Percentiles rank a stretch among this genome's conserved stretches.
phyloP scores from a whole-genome alignment of 169 alveolate species.

The Plasmodium coatneyi region DNA sequence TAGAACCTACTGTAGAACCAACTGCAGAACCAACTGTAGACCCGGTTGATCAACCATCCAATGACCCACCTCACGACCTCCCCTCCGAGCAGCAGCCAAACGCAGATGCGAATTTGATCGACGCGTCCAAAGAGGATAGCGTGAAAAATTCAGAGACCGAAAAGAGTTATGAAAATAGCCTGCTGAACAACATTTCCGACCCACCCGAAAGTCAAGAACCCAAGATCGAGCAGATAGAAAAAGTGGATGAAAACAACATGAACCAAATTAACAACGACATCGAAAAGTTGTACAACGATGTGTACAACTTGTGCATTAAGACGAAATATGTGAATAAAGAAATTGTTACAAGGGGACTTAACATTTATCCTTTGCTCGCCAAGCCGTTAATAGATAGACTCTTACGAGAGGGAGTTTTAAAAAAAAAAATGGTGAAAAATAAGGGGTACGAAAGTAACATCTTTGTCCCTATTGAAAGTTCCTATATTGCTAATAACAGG shows the following conservation, averaged over 20 bases:
- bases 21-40: background rate
- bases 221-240: background rate
- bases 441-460: conserved; percentile 71
- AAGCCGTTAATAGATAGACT: conserved; percentile 68
- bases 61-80: background rate
- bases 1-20: too few relatives aligned
- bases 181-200: background rate
- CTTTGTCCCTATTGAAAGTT: conserved; percentile 37
- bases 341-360: conserved; percentile 58
- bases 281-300: conserved; percentile 61
- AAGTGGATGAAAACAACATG: background rate
- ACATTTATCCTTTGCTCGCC: conserved; percentile 35
- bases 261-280: conserved; percentile 39
- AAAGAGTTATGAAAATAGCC: background rate
- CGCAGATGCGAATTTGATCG: background rate
- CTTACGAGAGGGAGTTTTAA: conserved; percentile 37
- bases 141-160: background rate
- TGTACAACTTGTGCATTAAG: conserved; percentile 23
- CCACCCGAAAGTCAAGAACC: background rate
- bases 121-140: conserved; percentile 2
- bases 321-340: conserved; percentile 66
- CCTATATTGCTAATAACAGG: background rate
- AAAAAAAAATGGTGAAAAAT: conserved; percentile 42
- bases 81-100: background rate
- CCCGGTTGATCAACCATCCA: background rate